Percentiles rank a stretch among this genome's conserved stretches.
Evolutionary conservation across 495 filamentous ascomycete genomes (phyloP).

Genomic region (Penicillium lividum): DNA sequence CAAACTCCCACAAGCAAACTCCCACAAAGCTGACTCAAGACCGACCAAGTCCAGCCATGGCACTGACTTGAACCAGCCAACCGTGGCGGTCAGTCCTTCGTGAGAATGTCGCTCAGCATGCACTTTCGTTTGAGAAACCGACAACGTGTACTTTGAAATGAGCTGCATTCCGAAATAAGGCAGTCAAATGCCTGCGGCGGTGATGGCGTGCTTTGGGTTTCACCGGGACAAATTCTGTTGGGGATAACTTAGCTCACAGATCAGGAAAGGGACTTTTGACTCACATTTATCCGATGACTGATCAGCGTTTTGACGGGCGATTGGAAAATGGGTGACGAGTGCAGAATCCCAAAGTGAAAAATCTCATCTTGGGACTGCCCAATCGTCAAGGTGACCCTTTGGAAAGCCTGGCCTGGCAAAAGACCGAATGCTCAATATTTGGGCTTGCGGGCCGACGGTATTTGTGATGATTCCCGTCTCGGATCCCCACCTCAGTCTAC

Average conservation of each 20-base stretch:
- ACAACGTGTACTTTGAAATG: background rate
- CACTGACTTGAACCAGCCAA: background rate
- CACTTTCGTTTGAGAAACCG: background rate
- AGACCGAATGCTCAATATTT: background rate
- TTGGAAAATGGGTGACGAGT: background rate
- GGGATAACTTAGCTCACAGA: background rate
- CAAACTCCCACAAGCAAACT: background rate
- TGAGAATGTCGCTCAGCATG: background rate
- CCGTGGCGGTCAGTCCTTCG: background rate
- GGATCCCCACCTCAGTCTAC: background rate
- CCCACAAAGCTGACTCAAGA: background rate
- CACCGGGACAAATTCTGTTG: background rate
- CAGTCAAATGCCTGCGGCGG: background rate
- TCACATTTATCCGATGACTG: background rate
- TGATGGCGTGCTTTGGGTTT: background rate
- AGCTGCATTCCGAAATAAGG: background rate
- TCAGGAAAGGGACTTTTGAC: background rate
- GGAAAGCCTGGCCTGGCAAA: background rate
- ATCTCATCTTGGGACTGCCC: background rate
- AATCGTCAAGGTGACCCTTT: background rate
- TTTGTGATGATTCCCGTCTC: background rate
- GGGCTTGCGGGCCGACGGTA: background rate
- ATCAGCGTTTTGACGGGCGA: constrained; percentile 1
- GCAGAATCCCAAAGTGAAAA: background rate
- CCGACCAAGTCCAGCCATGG: background rate